phyloP scores from a whole-genome alignment of 305 asterid genomes.

The Fraxinus ornus region DNA sequence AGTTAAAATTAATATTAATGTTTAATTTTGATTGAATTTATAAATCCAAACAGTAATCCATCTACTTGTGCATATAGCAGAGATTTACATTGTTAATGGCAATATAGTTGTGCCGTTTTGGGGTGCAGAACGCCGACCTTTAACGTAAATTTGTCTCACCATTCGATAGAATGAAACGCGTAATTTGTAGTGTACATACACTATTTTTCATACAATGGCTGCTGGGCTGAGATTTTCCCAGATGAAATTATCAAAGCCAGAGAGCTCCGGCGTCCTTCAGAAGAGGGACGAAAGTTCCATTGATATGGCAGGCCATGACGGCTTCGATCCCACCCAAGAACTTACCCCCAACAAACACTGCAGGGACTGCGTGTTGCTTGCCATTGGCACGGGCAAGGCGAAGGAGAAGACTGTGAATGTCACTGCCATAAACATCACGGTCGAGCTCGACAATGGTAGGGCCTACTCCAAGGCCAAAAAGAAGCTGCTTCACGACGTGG shows the following conservation, averaged over 20 bases:
- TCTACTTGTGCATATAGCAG: no score
- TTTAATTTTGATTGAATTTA: neutral
- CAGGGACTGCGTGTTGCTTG: conserved; percentile 55
- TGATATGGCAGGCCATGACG: conserved; percentile 78
- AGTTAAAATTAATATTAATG: no score
- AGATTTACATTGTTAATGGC: neutral
- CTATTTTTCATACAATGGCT: neutral
- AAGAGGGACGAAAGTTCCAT: conserved; percentile 84
- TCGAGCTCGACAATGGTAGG: conserved; percentile 81
- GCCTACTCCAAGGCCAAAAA: conserved; percentile 82
- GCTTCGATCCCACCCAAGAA: conserved; percentile 77
- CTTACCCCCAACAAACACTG: conserved; percentile 81
- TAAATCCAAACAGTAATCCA: neutral
- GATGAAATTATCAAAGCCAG: conserved; percentile 53
- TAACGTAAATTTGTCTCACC: neutral
- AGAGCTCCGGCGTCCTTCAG: conserved; percentile 86
- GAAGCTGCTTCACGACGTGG: conserved; percentile 83
- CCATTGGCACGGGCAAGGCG: conserved; percentile 35
- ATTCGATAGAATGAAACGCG: neutral
- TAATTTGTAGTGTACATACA: neutral
- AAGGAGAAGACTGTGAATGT: conserved; percentile 50
- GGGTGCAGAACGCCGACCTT: neutral
- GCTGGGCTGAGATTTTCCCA: neutral
- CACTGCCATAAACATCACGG: conserved; percentile 52
- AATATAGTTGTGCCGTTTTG: neutral